Evolutionary conservation across 176 grass and related monocot genomes (phyloP), one percentile per base, ranked within the genome.

Genomic region (Pontederia paniculata): DNA sequence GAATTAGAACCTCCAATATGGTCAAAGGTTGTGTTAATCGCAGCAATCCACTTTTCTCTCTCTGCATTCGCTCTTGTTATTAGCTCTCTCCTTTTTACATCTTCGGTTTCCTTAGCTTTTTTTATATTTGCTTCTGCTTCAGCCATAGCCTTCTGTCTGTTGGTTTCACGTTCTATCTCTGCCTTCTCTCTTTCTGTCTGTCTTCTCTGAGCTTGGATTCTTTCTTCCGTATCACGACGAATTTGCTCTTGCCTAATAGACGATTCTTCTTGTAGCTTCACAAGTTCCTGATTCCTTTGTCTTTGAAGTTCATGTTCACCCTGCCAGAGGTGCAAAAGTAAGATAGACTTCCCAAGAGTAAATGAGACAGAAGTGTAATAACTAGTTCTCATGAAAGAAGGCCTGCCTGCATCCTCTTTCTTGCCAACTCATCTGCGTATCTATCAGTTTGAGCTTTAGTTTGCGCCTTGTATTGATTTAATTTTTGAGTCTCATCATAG

Each of bases 231-330:
- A 0, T 60, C 69, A 44, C 80, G 80, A 17, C 86, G 79, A 22
- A 91, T 88, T 63, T 84, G 83, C 52, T 98, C 93, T 73, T 80
- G 70, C 68, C 58, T 83, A 55, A 88, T 75, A n/a, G 80, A 82
- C 18, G 93, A 98, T 68, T 98, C 80, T 62, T 98, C 93, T 77
- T 98, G 93, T 86, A 98, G 88, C 69, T 84, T 88, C 44, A 98
- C 93, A 0, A 98, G 83, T 54, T 98, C 93, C 62, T 84, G 93
- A 61, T 98, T 98, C 77, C 93, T 91, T 55, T 63, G 20, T 60
- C 93, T 84, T 72, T 98, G 93, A 23, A 80, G 75, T 71, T 98
- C 93, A 72, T 98, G 86, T 19, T 88, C 93, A 1, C 73, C 49
- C 50, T 80, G 68, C 50, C 22, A 8, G 23, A 69, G 57, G 1